Evolutionary conservation across 352 stramenopile genomes (phyloP), one percentile per base, ranked within the genome.

Genomic region (Globisporangium solare): DNA sequence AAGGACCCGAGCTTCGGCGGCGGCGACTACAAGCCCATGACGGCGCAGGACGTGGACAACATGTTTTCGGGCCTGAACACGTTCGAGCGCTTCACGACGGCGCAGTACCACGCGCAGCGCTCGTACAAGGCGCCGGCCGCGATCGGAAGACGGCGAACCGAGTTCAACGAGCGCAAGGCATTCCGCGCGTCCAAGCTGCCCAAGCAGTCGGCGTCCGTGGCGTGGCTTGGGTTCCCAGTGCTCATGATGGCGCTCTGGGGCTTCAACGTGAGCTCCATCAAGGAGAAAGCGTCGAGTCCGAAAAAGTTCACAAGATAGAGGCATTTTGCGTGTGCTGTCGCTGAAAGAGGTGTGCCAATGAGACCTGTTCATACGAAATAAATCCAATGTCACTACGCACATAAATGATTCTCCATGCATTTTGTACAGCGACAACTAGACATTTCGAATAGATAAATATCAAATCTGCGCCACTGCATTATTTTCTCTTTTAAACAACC

Each of bases 81-180:
- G 43, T 87, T 80, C 59, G 79, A 89, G 54, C 82, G 82, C 68
- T 89, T 89, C 56, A 88, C 79, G 20, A 92, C 82, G 17, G 82
- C 82, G 15, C 65, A 92, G 56, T 92, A 87, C 61, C 70, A 92
- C 47, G 62, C 63, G 39, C 64, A 75, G 51, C 76, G 82, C 6
- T 88, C 79, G 20, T 58, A 70, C 48, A 58, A 76, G 12, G 81
- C 81, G 5, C 81, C 81, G 0, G 61, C 67, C 41, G 56, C 74
- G 10, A 86, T 92, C 41, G 82, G 82, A 18, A 70, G 82, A 31
- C 74, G 82, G 40, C 67, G 58, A 24, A 89, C 79, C 1, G 71
- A 74, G 40, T 79, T 92, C 42, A 60, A 68, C 12, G 82, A 92
- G 62, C 75, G 82, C 56, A 92, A 92, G 61, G 54, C 65, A 56